Conservation (phyloP, 495 filamentous ascomycete species). For the Letharia lupina region DNA sequence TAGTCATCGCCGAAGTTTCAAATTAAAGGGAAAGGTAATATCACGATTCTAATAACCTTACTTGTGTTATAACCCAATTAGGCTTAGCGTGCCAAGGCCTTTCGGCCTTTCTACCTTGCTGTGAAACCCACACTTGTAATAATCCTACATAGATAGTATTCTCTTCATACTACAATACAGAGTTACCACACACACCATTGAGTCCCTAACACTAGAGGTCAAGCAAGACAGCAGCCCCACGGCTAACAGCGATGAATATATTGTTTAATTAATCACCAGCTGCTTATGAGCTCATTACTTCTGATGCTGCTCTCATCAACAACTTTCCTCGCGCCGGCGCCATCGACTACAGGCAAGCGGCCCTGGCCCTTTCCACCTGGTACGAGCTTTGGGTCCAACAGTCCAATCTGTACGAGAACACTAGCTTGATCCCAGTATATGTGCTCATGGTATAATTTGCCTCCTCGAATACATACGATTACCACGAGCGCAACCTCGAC, state of each 20-base stretch:
- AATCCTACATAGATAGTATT: no score
- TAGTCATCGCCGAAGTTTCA: no score
- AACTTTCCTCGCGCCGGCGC: constrained; percentile 58
- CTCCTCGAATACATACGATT: constrained; percentile 66
- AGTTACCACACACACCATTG: no score
- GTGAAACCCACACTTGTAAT: no score
- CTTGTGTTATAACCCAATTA: no score
- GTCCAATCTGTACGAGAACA: constrained; percentile 66
- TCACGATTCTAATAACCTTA: no score
- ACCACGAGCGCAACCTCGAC: constrained; percentile 66
- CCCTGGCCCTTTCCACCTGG: constrained; percentile 44
- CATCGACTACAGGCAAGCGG: constrained; percentile 61
- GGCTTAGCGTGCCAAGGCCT: no score
- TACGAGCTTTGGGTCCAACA: constrained; percentile 57
- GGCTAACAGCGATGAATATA: background rate
- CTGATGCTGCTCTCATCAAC: constrained; percentile 49
- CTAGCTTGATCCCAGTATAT: constrained; percentile 85
- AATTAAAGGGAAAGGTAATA: no score
- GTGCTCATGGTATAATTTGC: constrained; percentile 71
- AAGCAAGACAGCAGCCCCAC: background rate
- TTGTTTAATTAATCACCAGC: constrained; percentile 33
- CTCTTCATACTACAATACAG: no score
- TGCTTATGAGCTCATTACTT: constrained; percentile 59
- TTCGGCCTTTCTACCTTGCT: no score
- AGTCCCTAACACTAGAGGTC: no score